Percentiles rank a stretch among this genome's conserved stretches.
These are phyloP conservation scores for Albophoma yamanashiensis DNA, from an alignment of 2,329 filamentous ascomycete species.

Conservation along the genomic window DNA sequence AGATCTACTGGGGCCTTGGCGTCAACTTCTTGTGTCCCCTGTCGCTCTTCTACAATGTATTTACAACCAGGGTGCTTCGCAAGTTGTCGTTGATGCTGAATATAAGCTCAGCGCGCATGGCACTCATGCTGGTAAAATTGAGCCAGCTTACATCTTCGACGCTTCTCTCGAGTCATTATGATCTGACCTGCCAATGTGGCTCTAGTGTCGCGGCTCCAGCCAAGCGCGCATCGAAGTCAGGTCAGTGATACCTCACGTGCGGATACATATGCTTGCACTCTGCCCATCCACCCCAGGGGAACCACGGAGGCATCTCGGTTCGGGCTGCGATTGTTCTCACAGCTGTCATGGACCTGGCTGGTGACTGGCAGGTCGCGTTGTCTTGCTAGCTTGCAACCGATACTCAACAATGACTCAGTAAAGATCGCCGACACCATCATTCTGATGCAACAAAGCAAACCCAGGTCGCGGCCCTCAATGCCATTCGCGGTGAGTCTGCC, in stretches of 20 bases:
- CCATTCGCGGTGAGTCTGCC: background rate
- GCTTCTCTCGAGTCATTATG: background rate
- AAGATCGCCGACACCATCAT: background rate
- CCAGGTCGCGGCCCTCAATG: background rate
- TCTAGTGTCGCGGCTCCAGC: background rate
- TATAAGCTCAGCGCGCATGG: background rate
- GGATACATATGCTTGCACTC: background rate
- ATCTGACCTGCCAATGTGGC: background rate
- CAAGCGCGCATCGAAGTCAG: background rate
- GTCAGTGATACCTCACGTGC: background rate
- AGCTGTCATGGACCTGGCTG: background rate
- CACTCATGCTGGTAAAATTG: background rate
- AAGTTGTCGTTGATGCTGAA: background rate
- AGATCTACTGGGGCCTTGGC: no score
- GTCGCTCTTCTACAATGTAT: background rate
- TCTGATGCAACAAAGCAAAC: background rate
- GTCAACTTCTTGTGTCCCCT: background rate
- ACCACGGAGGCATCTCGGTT: background rate
- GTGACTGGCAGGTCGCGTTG: background rate
- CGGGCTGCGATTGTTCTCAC: background rate
- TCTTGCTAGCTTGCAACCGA: background rate
- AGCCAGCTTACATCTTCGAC: background rate
- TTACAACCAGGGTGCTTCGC: no score
- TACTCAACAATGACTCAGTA: background rate
- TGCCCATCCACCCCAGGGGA: no score